These are phyloP conservation scores for Sutorius eximius DNA, from an alignment of 1,284 basidiomycete species.

Conservation along the genomic window DNA sequence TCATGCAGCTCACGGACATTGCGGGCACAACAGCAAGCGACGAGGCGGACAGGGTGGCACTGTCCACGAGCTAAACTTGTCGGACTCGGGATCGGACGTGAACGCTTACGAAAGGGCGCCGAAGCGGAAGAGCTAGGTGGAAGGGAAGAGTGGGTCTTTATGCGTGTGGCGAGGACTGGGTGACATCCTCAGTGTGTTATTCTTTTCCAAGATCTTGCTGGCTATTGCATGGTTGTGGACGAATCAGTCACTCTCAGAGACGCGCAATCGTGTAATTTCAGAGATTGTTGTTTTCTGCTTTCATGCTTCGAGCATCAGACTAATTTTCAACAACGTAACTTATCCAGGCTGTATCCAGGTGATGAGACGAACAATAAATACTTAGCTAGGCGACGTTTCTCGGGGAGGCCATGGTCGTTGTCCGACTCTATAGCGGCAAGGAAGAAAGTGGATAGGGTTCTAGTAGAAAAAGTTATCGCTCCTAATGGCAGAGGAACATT, in stretches of 20 bases:
- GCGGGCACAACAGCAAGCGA: background rate
- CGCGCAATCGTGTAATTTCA: background rate
- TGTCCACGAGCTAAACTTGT: slow-evolving; percentile 16
- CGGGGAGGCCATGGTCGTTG: too few species aligned
- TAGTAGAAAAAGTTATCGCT: too few species aligned
- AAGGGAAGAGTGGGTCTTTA: background rate
- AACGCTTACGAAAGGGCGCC: slow-evolving; percentile 28
- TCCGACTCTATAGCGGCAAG: too few species aligned
- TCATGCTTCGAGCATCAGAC: background rate
- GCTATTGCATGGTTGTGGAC: background rate
- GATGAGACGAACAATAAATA: background rate
- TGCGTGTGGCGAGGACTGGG: background rate
- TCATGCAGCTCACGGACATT: slow-evolving; percentile 7
- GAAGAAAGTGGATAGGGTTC: too few species aligned
- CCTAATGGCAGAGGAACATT: too few species aligned
- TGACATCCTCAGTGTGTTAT: background rate
- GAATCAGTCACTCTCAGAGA: background rate
- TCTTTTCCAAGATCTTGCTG: background rate
- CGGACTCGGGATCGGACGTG: slow-evolving; percentile 13
- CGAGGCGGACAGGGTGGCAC: slow-evolving; percentile 8
- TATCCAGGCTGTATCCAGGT: background rate
- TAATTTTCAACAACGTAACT: background rate
- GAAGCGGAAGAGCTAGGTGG: slow-evolving; percentile 19
- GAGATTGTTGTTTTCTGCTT: background rate
- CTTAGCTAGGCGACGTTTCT: too few species aligned